These are phyloP conservation scores for Termitomyces eurrhizus DNA, from an alignment of 768 basidiomycete genomes.

Conservation along the genomic window DNA sequence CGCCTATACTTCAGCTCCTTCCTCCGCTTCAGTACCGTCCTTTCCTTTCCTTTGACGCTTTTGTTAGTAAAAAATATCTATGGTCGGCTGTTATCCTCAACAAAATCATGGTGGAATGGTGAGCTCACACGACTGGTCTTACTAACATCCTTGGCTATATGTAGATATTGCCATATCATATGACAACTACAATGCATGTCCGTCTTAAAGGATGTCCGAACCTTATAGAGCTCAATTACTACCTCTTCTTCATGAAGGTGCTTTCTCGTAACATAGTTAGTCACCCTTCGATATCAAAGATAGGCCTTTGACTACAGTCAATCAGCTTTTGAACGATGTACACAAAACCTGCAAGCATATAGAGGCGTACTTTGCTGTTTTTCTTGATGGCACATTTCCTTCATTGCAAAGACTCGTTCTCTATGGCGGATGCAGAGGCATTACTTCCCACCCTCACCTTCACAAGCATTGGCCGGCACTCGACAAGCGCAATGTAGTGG, in stretches of 20 bases:
- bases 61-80: too few relatives aligned
- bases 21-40: too few relatives aligned
- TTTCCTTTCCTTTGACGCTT: too few relatives aligned
- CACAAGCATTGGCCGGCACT: conserved; percentile 26
- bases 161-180: conserved; percentile 53
- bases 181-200: conserved; percentile 37
- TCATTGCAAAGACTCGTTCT: conserved; percentile 41
- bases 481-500: conserved; percentile 25
- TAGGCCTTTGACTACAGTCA: conserved; percentile 49
- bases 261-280: conserved; percentile 15
- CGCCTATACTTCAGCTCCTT: too few relatives aligned
- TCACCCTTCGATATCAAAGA: conserved; percentile 33
- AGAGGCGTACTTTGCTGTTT: conserved; percentile 43
- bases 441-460: conserved; percentile 36
- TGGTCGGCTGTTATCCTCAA: too few relatives aligned
- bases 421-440: conserved; percentile 50
- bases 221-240: conserved; percentile 53
- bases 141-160: not conserved
- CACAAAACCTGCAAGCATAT: conserved; percentile 36
- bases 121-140: conserved; percentile 10
- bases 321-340: conserved; percentile 34
- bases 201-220: conserved; percentile 44
- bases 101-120: conserved; percentile 21
- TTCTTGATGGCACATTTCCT: conserved; percentile 39
- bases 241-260: conserved; percentile 44